phyloP scores from a whole-genome alignment of 2,329 filamentous ascomycete species.

The Ophiostoma ips region DNA sequence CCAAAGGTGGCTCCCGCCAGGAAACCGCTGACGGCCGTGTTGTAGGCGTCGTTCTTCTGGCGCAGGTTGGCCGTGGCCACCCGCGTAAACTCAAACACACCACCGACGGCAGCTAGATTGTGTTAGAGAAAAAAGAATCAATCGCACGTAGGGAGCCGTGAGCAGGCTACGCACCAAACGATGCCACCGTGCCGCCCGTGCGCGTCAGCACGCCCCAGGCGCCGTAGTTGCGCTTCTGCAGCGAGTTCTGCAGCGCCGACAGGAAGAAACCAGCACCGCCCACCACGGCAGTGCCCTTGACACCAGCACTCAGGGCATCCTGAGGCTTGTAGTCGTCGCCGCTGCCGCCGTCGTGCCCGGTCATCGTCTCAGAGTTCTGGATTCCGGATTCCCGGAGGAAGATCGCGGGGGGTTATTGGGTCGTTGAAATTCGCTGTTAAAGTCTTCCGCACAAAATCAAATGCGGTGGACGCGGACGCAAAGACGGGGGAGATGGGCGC shows the following conservation, averaged over 20 bases:
- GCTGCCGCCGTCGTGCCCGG: slow-evolving; percentile 10
- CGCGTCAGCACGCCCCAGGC: slow-evolving; percentile 67
- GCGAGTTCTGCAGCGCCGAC: slow-evolving; percentile 61
- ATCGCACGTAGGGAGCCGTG: no score
- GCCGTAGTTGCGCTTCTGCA: slow-evolving; percentile 70
- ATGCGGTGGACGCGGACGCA: no score
- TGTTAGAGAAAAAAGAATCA: background rate
- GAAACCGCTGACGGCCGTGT: slow-evolving; percentile 63
- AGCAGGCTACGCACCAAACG: slow-evolving; percentile 42
- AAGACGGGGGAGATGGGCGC: background rate
- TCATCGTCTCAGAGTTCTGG: slow-evolving; percentile 18
- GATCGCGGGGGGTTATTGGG: background rate
- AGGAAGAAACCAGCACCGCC: slow-evolving; percentile 43
- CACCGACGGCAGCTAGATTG: slow-evolving; percentile 51
- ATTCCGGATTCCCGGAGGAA: background rate
- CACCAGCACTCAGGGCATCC: slow-evolving; percentile 45
- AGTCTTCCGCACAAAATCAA: no score
- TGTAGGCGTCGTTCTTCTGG: slow-evolving; percentile 67
- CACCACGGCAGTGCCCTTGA: slow-evolving; percentile 40
- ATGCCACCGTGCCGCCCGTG: slow-evolving; percentile 57
- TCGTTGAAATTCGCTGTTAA: no score
- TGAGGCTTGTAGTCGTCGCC: slow-evolving; percentile 22
- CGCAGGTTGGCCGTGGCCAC: slow-evolving; percentile 71
- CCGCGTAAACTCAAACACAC: slow-evolving; percentile 64
- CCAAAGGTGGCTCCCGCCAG: slow-evolving; percentile 60